A percentile compares a stretch with the other conserved stretches of the same genome.
Conservation (phyloP, 768 basidiomycete species). For the Agaricus blazei region DNA sequence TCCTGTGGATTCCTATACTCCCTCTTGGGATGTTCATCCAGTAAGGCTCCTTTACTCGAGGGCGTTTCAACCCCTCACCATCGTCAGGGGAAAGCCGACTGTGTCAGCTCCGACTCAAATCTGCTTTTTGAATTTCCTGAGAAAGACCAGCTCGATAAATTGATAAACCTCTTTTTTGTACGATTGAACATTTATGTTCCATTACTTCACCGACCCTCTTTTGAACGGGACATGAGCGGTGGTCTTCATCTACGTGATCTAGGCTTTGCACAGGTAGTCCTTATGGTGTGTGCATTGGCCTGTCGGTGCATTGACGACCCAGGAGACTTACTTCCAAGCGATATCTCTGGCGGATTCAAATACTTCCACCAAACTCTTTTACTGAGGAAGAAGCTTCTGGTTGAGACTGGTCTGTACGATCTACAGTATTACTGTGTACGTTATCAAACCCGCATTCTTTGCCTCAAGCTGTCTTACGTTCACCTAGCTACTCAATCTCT, state of each 20-base stretch:
- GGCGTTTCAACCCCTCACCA: neutral
- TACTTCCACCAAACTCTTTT: conserved; percentile 60
- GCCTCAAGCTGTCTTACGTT: neutral
- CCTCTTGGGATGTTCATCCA: conserved; percentile 25
- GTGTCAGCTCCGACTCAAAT: conserved; percentile 13
- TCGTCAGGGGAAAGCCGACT: conserved; percentile 32
- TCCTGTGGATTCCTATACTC: conserved; percentile 7
- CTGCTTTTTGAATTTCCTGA: conserved; percentile 41
- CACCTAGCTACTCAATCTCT: conserved; percentile 23
- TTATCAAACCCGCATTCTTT: conserved; percentile 18
- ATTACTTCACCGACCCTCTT: conserved; percentile 64
- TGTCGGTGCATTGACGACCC: conserved; percentile 52
- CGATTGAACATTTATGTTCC: conserved; percentile 48
- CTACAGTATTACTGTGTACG: conserved; percentile 64
- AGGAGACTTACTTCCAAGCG: conserved; percentile 29
- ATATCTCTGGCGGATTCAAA: conserved; percentile 51
- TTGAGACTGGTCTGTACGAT: conserved; percentile 58
- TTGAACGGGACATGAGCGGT: conserved; percentile 42
- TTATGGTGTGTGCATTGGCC: conserved; percentile 63
- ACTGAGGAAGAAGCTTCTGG: conserved; percentile 51
- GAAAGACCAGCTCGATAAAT: conserved; percentile 36
- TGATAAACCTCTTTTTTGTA: conserved; percentile 60
- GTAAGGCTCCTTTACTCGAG: conserved; percentile 13
- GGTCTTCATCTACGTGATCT: conserved; percentile 44
- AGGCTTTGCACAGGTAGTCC: conserved; percentile 50